phyloP scores from a whole-genome alignment of 2,329 filamentous ascomycete genomes.

The Scytalidium lignicola region DNA sequence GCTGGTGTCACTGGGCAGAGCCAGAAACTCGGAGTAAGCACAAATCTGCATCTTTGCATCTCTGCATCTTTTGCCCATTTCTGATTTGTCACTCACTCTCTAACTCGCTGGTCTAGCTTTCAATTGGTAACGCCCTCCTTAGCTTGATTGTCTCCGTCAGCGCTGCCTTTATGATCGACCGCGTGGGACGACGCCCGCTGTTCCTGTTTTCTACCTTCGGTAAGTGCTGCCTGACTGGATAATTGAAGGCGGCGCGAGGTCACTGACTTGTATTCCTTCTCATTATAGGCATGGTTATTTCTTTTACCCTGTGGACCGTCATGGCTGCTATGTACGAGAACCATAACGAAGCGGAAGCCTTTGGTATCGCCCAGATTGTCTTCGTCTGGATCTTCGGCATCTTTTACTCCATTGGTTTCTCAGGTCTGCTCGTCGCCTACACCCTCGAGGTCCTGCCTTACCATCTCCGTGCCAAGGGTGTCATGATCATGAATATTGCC shows the following conservation, averaged over 20 bases:
- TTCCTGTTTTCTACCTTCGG: conserved; percentile 35
- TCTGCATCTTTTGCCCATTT: not conserved
- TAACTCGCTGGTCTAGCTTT: conserved; percentile 7
- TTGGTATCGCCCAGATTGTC: conserved; percentile 35
- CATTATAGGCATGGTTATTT: conserved; percentile 29
- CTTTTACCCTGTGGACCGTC: conserved; percentile 45
- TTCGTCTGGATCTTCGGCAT: conserved; percentile 46
- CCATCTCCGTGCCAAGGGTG: conserved; percentile 12
- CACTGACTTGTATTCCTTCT: conserved; percentile 27
- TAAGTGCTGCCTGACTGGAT: conserved; percentile 1
- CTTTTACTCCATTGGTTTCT: conserved; percentile 50
- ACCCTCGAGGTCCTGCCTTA: conserved; percentile 9
- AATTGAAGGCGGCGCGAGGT: not conserved
- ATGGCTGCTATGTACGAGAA: conserved; percentile 38
- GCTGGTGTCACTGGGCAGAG: conserved; percentile 47
- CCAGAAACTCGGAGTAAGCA: conserved; percentile 31
- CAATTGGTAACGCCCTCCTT: conserved; percentile 28
- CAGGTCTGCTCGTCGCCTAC: conserved; percentile 45
- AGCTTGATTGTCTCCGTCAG: conserved; percentile 52
- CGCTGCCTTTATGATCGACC: conserved; percentile 50
- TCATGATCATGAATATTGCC: conserved; percentile 58
- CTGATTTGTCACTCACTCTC: not conserved
- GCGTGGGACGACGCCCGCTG: conserved; percentile 47
- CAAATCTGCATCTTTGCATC: conserved; percentile 14
- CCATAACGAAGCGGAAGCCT: conserved; percentile 26